Percentiles rank a stretch among this genome's conserved stretches.
phyloP scores from a whole-genome alignment of 192 early-diverging fungal genomes.

The Coemansia sp. region DNA sequence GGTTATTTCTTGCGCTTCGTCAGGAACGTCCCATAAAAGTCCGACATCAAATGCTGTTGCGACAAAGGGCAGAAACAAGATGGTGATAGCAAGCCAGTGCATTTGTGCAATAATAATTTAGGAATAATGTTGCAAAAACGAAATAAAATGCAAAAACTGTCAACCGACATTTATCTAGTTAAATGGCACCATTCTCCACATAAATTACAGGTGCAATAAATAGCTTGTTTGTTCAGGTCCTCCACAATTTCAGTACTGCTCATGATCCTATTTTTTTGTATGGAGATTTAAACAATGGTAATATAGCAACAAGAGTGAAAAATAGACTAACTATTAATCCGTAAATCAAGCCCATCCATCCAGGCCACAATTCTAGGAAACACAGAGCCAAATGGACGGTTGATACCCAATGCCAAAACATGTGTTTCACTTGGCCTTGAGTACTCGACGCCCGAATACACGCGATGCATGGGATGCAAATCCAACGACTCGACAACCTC shows the following conservation, averaged over 20 bases:
- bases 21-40: conserved; percentile 43
- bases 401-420: conserved; percentile 28
- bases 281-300: background rate
- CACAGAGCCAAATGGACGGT: conserved; percentile 24
- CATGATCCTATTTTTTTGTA: background rate
- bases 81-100: background rate
- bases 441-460: conserved; percentile 4
- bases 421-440: background rate
- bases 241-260: background rate
- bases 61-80: background rate
- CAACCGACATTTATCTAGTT: too few species aligned
- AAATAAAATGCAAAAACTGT: too few species aligned
- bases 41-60: conserved; percentile 30
- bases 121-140: background rate
- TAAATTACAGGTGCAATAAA: background rate
- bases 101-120: background rate
- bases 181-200: too few species aligned
- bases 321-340: conserved; percentile 6
- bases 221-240: background rate
- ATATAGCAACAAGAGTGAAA: background rate
- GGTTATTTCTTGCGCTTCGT: conserved; percentile 31
- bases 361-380: conserved; percentile 32
- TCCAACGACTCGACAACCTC: conserved; percentile 9
- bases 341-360: conserved; percentile 51
- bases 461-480: conserved; percentile 5